These are phyloP conservation scores for Solanum aculeatissimum DNA, from an alignment of 305 asterid species.

Conservation along the genomic window DNA sequence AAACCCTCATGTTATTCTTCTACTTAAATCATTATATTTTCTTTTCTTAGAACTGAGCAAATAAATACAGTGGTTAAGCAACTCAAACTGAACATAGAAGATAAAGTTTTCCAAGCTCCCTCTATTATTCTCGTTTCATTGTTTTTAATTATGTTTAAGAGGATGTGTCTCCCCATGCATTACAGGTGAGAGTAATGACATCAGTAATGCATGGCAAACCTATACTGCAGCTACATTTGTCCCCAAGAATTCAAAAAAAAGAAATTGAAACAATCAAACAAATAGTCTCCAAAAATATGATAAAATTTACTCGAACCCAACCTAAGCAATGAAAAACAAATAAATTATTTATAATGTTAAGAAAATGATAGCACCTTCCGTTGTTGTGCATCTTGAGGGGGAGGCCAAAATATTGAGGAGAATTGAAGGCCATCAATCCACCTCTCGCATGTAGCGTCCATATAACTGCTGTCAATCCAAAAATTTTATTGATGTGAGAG, in stretches of 20 bases:
- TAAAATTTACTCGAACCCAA: background rate
- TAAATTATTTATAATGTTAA: background rate
- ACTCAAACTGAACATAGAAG: background rate
- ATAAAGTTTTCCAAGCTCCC: background rate
- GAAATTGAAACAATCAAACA: background rate
- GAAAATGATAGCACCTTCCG: constrained; percentile 49
- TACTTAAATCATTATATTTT: background rate
- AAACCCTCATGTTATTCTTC: background rate
- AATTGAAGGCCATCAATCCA: constrained; percentile 90
- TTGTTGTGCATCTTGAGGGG: constrained; percentile 76
- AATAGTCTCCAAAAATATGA: background rate
- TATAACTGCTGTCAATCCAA: constrained; percentile 10
- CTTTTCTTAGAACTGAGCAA: background rate
- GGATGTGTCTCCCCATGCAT: background rate
- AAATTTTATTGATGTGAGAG: background rate
- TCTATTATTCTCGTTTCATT: background rate
- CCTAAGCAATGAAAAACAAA: background rate
- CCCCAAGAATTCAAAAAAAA: background rate
- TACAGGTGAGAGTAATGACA: background rate
- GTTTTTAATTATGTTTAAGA: background rate
- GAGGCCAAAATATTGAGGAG: constrained; percentile 92
- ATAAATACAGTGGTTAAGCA: background rate
- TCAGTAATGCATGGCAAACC: background rate
- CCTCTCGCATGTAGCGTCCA: constrained; percentile 70
- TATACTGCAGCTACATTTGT: background rate